phyloP scores from a whole-genome alignment of 331 rosid species.

The Pyracantha coccinea region DNA sequence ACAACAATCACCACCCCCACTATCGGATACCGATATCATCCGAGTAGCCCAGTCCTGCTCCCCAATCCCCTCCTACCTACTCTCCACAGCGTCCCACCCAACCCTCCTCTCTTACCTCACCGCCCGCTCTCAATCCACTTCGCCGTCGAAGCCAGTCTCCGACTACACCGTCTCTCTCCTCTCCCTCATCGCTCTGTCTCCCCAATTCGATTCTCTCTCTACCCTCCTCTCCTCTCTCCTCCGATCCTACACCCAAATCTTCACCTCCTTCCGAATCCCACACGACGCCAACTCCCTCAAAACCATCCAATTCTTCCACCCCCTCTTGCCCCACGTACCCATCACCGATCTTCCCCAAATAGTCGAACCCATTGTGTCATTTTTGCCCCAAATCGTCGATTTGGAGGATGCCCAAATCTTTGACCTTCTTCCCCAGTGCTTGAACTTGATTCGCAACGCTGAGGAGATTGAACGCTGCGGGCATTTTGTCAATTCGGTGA shows the following conservation, averaged over 20 bases:
- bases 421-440: constrained; percentile 26
- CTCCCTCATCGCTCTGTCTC: constrained; percentile 27
- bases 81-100: constrained; percentile 18
- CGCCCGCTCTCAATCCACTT: constrained; percentile 18
- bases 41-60: constrained; percentile 22
- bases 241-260: constrained; percentile 21
- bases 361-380: constrained; percentile 14
- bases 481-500: background rate
- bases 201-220: constrained; percentile 24
- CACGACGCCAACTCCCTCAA: constrained; percentile 31
- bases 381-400: constrained; percentile 16
- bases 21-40: constrained; percentile 18
- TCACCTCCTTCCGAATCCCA: constrained; percentile 17
- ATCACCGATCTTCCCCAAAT: background rate
- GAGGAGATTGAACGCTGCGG: constrained; percentile 1
- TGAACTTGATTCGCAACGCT: constrained; percentile 4
- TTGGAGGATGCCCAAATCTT: constrained; percentile 28
- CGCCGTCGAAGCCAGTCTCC: constrained; percentile 23
- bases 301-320: constrained; percentile 23
- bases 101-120: constrained; percentile 25
- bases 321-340: constrained; percentile 14
- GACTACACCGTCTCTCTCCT: constrained; percentile 31
- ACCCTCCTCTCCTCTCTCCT: constrained; percentile 29
- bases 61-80: constrained; percentile 21
- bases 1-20: background rate